Conservation (phyloP, 2,329 filamentous ascomycete genomes). For the Colletotrichum godetiae region DNA sequence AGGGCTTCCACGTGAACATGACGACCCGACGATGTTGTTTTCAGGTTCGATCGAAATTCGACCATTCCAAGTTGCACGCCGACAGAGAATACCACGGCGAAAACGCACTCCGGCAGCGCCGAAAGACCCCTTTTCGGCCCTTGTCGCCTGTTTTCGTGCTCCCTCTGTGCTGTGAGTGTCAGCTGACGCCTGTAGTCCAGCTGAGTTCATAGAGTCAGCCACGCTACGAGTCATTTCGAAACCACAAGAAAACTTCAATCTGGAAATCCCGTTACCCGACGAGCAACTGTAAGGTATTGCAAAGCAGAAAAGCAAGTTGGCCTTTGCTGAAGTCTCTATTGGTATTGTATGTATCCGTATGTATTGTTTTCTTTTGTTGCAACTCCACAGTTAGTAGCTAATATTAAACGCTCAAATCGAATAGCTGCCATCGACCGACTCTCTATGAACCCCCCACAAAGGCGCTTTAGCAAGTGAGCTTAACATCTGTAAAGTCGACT, state of each 20-base stretch:
- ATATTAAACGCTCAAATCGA: too few species aligned
- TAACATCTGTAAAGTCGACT: conserved; percentile 1
- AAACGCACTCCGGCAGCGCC: not conserved
- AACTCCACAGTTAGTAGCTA: too few species aligned
- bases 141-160: not conserved
- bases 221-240: not conserved
- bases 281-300: not conserved
- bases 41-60: not conserved
- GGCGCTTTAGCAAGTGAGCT: not conserved
- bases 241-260: not conserved
- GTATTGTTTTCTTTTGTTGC: too few species aligned
- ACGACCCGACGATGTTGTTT: not conserved
- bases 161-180: not conserved
- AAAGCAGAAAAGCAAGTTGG: not conserved
- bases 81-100: not conserved
- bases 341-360: too few species aligned
- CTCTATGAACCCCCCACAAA: not conserved
- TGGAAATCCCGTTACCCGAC: not conserved
- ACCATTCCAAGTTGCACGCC: not conserved
- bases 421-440: too few species aligned
- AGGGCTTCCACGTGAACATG: not conserved
- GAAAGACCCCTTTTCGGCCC: not conserved
- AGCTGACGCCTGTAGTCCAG: not conserved
- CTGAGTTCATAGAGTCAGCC: not conserved
- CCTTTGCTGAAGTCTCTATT: not conserved